A percentile compares a stretch with the other conserved stretches of the same genome.
Evolutionary conservation across 805 yeast species (phyloP).

Genomic region (Candida michaelii): DNA sequence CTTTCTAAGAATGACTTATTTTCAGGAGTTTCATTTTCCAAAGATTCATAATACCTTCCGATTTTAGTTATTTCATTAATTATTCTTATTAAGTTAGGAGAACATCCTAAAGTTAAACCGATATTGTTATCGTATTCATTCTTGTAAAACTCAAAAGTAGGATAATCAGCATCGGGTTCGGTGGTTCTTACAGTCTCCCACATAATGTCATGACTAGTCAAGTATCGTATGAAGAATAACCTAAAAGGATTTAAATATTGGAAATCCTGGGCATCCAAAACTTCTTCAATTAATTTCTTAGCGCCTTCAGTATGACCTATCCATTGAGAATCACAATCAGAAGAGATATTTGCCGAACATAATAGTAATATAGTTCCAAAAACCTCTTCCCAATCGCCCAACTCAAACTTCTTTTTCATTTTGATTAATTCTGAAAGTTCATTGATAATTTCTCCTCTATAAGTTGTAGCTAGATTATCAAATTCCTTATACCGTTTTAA

Average conservation of each 20-base stretch:
- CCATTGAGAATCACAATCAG: slow-evolving; percentile 41
- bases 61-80: slow-evolving; percentile 36
- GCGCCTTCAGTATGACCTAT: slow-evolving; percentile 36
- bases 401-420: slow-evolving; percentile 20
- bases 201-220: slow-evolving; percentile 44
- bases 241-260: slow-evolving; percentile 24
- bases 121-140: slow-evolving; percentile 33
- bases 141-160: slow-evolving; percentile 25
- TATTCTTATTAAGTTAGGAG: slow-evolving; percentile 36
- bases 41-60: slow-evolving; percentile 36
- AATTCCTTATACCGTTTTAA: slow-evolving; percentile 22
- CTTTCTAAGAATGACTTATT: slow-evolving; percentile 22
- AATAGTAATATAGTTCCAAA: slow-evolving; percentile 39
- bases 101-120: slow-evolving; percentile 41
- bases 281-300: slow-evolving; percentile 23
- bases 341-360: slow-evolving; percentile 42
- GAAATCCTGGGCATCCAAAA: background rate
- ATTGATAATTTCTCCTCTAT: slow-evolving; percentile 25
- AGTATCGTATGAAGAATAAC: slow-evolving; percentile 36
- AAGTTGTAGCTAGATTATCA: slow-evolving; percentile 24
- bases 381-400: slow-evolving; percentile 39
- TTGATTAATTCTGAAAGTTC: slow-evolving; percentile 31
- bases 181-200: slow-evolving; percentile 29
- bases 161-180: slow-evolving; percentile 24
- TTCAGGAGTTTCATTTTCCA: slow-evolving; percentile 20